Evolutionary conservation across 306 rosid species (phyloP).

Genomic region (Begonia loranthoides): DNA sequence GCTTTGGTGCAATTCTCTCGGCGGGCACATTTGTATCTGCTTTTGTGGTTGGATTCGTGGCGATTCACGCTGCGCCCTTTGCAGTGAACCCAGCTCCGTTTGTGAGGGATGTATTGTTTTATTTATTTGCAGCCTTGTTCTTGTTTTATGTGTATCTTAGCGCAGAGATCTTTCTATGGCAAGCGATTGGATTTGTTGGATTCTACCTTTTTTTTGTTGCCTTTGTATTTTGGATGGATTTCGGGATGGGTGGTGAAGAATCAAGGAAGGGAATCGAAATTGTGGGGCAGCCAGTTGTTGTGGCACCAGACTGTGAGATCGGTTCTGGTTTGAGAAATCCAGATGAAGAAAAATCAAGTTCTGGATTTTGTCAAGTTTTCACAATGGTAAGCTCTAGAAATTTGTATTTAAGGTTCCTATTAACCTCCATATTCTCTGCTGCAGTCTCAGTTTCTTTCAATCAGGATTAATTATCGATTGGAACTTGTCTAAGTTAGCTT

Average conservation of each 20-base stretch:
- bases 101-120: conserved; percentile 71
- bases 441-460: no score
- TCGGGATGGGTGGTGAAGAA: conserved; percentile 28
- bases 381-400: conserved; percentile 35
- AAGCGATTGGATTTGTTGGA: conserved; percentile 67
- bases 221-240: conserved; percentile 87
- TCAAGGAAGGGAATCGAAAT: conserved; percentile 20
- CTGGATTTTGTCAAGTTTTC: conserved; percentile 23
- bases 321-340: conserved; percentile 11
- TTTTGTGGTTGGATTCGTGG: conserved; percentile 81
- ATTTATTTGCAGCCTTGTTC: conserved; percentile 57
- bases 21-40: conserved; percentile 93
- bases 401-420: not conserved
- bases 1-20: conserved; percentile 78
- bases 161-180: conserved; percentile 93
- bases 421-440: not conserved
- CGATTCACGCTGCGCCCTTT: conserved; percentile 81
- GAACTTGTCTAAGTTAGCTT: no score
- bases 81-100: conserved; percentile 58
- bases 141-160: conserved; percentile 77
- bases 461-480: no score
- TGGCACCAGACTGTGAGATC: conserved; percentile 12
- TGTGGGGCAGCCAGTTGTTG: conserved; percentile 21
- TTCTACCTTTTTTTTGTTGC: conserved; percentile 78
- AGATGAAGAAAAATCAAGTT: conserved; percentile 21